A percentile compares a stretch with the other conserved stretches of the same genome.
Conservation (phyloP, 139 green algal species). For the Tetratostichococcus sp. region DNA sequence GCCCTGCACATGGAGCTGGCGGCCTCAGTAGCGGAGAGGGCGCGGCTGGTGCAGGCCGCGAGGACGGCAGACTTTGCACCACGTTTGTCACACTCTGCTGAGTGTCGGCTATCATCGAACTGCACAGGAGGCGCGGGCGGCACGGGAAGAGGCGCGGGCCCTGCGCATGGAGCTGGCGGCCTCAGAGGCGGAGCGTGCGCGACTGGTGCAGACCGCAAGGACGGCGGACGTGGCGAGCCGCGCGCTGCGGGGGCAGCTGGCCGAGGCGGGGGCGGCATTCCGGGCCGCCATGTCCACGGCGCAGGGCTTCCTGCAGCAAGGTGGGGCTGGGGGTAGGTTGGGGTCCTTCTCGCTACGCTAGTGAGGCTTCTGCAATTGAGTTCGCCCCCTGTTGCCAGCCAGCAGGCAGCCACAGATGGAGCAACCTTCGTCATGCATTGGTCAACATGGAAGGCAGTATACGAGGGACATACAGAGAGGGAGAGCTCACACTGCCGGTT, state of each 20-base stretch:
- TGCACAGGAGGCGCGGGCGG: conserved; percentile 14
- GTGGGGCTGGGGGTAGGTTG: conserved; percentile 1
- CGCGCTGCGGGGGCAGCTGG: conserved; percentile 39
- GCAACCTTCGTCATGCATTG: too few relatives aligned
- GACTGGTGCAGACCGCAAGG: conserved; percentile 2
- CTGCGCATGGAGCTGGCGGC: conserved; percentile 22
- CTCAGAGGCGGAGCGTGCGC: conserved; percentile 14
- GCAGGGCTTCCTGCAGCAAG: conserved; percentile 19
- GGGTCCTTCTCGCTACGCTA: neutral
- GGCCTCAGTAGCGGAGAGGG: too few relatives aligned
- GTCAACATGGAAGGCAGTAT: too few relatives aligned
- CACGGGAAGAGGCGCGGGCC: conserved; percentile 7
- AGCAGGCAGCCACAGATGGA: too few relatives aligned
- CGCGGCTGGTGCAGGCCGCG: too few relatives aligned
- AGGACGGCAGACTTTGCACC: too few relatives aligned
- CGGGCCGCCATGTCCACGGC: conserved; percentile 27
- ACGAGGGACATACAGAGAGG: too few relatives aligned
- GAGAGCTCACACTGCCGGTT: too few relatives aligned
- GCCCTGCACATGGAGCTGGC: too few relatives aligned
- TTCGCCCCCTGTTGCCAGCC: neutral
- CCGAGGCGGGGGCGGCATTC: conserved; percentile 34
- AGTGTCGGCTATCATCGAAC: too few relatives aligned
- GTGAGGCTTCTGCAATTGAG: too few relatives aligned
- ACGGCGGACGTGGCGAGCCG: conserved; percentile 20
- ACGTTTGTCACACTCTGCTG: too few relatives aligned